Evolutionary conservation across 129 eudicot genomes (phyloP).

Genomic region (Erigeron canadensis): DNA sequence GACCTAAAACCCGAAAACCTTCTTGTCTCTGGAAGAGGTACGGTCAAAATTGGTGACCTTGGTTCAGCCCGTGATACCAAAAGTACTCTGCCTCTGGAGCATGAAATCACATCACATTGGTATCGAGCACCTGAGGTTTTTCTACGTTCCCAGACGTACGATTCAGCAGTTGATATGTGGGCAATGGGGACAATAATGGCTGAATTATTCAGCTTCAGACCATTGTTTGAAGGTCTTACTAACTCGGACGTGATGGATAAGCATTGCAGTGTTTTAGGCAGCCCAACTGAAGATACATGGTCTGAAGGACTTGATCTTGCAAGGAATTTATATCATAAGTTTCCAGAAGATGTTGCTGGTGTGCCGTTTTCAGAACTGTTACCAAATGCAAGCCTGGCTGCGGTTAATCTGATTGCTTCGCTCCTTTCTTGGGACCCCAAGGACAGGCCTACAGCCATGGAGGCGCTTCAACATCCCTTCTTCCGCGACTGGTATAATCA

Average conservation of each 20-base stretch:
- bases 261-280: conserved; percentile 21
- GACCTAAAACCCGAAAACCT: background rate
- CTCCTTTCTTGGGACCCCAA: conserved; percentile 58
- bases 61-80: background rate
- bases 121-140: conserved; percentile 29
- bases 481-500: conserved; percentile 65
- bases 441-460: conserved; percentile 69
- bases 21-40: background rate
- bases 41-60: conserved; percentile 18
- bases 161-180: conserved; percentile 29
- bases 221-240: conserved; percentile 11
- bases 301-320: conserved; percentile 18
- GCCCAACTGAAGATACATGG: conserved; percentile 25
- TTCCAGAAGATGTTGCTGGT: background rate
- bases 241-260: background rate
- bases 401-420: background rate
- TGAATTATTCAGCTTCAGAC: background rate
- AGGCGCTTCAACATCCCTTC: conserved; percentile 77
- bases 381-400: conserved; percentile 14
- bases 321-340: background rate
- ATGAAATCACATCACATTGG: background rate
- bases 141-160: conserved; percentile 4
- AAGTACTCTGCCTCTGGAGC: background rate
- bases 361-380: background rate
- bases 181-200: conserved; percentile 30